Base-by-base conservation (phyloP, 495 filamentous ascomycete species). In the Gamarada debralockiae region DNA sequence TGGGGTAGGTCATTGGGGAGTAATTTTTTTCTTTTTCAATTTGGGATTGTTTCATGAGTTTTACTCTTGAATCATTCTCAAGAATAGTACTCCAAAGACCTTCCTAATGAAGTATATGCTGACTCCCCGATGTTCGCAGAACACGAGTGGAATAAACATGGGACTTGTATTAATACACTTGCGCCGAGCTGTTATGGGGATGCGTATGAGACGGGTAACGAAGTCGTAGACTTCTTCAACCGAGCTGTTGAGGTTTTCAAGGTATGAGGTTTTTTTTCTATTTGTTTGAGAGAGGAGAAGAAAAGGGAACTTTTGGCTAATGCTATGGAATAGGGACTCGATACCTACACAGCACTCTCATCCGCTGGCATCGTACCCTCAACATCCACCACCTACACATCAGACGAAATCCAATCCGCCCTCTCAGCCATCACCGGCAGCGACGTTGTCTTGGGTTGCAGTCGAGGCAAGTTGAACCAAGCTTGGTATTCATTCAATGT, bases 141-240 rank as follows among this genome's bases (percentile, higher is more conserved):
- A 60, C 89, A 95, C 59, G 90, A 95, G 63, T 96, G 86, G 86
- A 82, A 79, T 61, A 95, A 93, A 62, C 91, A 96, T 60, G 90
- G 77, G 13, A 86, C 83, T 1, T 89, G 85, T 68, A 77, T 89
- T 59, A 81, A 79, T 63, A 89, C 85, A 0, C 73, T 95, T 1
- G 76, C 84, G 12, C 78, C 90, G 0, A 67, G 68, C 40, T 96
- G 91, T 73, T 96, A 95, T 65, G 69, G 66, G 24, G 61, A 65
- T 12, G 67, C 71, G 20, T 90, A 95, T 64, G 66, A 70, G 7
- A 56, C 73, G 0, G 76, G 76, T 21, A 60, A 80, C 27, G 83
- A 86, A 57, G 77, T 82, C 1, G 73, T 84, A 3, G 79, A 85
- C 61, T 87, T 77, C 70, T 85, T 86, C 64, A 64, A 72, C 37